Base-by-base conservation (phyloP, 2,329 filamentous ascomycete species). In the Phoma sp. region DNA sequence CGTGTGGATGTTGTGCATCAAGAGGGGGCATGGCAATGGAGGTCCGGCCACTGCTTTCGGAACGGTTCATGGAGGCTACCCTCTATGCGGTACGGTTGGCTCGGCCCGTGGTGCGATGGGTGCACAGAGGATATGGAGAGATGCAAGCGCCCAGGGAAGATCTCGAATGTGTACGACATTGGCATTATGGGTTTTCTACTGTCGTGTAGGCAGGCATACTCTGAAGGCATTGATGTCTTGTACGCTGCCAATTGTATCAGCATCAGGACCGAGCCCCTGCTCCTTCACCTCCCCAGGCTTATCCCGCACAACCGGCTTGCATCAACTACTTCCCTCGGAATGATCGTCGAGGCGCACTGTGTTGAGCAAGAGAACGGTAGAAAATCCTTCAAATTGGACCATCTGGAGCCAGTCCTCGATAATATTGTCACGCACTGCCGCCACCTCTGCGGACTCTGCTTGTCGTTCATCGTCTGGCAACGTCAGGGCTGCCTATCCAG, bases 131-230 rank as follows among this genome's bases (percentile, higher is more conserved):
- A 21, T 25, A 4, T 15, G 4, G 2, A 17, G 4, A 14, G 7
- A 14, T 30, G 29, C 6, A 15, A 7, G 9, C 30, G 30, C 30
- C 3, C 3, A 15, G 32, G 32, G 18, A 15, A 34, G 32, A 6
- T 18, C 6, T 15, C 12, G 7, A 5, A 9, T 15, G 17, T 7
- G 4, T 25, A 38, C 15, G 34, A 40, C 2, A 23, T 47, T 17
- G 55, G 51, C 26, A 47, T 42, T 7, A 58, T 56, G 43, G 57
- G 57, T 2, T 56, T 56, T 25, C 37, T 58, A 37, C 36, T 58
- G 14, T 56, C 58, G 18, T 60, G 55, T 20, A 52, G 37, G 21
- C 55, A 58, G 37, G 51, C 47, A 14, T 60, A 60, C 38, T 40
- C 43, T 11, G 43, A 60, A 53, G 58, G 51, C 28, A 58, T 60